Evolutionary conservation across 2,329 filamentous ascomycete genomes (phyloP), one percentile per base, ranked within the genome.

Genomic region (Chalaropsis ovoidea): DNA sequence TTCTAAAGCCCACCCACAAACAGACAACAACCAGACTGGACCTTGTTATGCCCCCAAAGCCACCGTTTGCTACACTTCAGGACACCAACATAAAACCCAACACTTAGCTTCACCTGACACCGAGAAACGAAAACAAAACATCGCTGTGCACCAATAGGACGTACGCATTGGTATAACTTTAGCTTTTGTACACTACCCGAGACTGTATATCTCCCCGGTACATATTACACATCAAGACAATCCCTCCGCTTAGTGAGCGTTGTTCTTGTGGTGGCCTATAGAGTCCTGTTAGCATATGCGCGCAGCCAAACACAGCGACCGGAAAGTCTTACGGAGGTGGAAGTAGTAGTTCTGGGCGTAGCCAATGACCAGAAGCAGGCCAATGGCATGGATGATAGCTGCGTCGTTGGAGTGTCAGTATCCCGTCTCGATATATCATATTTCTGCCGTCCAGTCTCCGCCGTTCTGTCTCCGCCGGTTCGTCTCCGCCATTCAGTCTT

Each of bases 321-420:
- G 10, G 10, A 61, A 6, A n/a, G 13, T 7, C 90, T 79, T 86
- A 99, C 94, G 90, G 74, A 99, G 84, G 81, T 99, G 95, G 89
- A 95, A 97, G 85, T 99, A 97, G 87, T 99, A 99, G 82, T 96
- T 92, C 81, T 97, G 90, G 73, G 88, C 89, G 79, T 99, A 99
- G 74, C 94, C 93, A 72, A 97, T 76, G 70, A 85, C 78, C 70
- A 96, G 79, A 69, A 99, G 80, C 75, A 85, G 81, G 72, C 83
- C 86, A 73, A 99, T 87, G 72, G 86, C 82, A 78, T 99, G 94
- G 73, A 95, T 82, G 74, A 99, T 84, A 70, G 94, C 94, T 99
- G 62, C 68, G 13, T 27, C 15, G 8, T 4, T 42, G 31, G 15
- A 43, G 13, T 13, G 35, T 39, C 35, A 39, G 35, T 39, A 39